phyloP scores from a whole-genome alignment of 495 filamentous ascomycete species.

The Penicillium riverlandense region DNA sequence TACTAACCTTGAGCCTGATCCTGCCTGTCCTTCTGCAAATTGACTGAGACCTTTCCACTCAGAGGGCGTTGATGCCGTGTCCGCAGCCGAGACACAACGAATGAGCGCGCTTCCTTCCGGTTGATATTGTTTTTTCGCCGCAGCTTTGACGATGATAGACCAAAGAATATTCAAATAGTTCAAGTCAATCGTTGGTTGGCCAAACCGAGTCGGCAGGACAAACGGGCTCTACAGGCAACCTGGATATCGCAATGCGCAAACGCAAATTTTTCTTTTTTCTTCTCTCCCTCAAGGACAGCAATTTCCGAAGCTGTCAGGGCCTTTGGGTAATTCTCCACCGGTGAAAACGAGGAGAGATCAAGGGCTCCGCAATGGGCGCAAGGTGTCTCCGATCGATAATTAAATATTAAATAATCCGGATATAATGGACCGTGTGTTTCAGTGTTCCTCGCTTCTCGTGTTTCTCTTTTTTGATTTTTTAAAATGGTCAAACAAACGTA shows the following conservation, averaged over 20 bases:
- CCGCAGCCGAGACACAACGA: conserved; percentile 29
- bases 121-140: neutral
- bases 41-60: conserved; percentile 17
- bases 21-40: neutral
- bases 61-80: conserved; percentile 12
- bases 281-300: neutral
- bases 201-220: conserved; percentile 2
- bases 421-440: neutral
- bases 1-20: conserved; percentile 26
- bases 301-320: neutral
- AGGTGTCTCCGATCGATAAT: neutral
- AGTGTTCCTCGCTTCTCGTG: neutral
- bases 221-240: conserved; percentile 3
- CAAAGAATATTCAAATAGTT: neutral
- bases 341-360: neutral
- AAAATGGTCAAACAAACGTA: conserved; percentile 23
- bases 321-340: neutral
- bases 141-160: neutral
- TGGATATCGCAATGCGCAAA: conserved; percentile 3
- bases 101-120: neutral
- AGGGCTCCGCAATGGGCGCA: neutral
- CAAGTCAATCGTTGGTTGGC: neutral
- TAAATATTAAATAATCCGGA: neutral
- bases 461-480: conserved; percentile 5
- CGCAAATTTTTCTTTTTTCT: neutral